phyloP scores from a whole-genome alignment of 2,329 filamentous ascomycete genomes.

The Decorospora gaudefroyi region DNA sequence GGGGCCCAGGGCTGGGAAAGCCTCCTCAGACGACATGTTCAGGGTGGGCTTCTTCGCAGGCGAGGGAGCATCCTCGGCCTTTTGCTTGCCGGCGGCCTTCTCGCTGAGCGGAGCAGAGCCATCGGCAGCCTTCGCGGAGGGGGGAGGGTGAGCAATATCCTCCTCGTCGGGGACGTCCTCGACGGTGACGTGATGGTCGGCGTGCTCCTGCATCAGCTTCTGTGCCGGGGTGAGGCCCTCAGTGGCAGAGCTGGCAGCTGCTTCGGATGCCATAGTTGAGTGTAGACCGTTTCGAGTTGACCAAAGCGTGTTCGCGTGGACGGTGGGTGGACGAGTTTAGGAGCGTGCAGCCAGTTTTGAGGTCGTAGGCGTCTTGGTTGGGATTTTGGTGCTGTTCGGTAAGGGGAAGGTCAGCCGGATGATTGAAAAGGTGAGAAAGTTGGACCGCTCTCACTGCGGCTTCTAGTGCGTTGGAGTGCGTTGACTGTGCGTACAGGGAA shows the following conservation, averaged over 20 bases:
- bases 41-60: slow-evolving; percentile 53
- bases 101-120: slow-evolving; percentile 55
- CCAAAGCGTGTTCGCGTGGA: slow-evolving; percentile 46
- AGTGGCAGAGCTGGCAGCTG: slow-evolving; percentile 39
- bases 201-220: slow-evolving; percentile 67
- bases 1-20: slow-evolving; percentile 88
- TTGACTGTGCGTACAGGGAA: slow-evolving; percentile 14
- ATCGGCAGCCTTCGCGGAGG: slow-evolving; percentile 48
- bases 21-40: slow-evolving; percentile 85
- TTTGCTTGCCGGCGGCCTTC: slow-evolving; percentile 72
- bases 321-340: slow-evolving; percentile 36
- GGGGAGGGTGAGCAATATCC: slow-evolving; percentile 62
- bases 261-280: slow-evolving; percentile 48
- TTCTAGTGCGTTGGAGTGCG: slow-evolving; percentile 5
- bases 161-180: slow-evolving; percentile 85
- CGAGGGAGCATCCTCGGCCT: slow-evolving; percentile 56
- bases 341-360: slow-evolving; percentile 38
- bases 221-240: slow-evolving; percentile 54
- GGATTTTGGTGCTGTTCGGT: background rate
- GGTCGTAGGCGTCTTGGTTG: background rate
- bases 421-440: background rate
- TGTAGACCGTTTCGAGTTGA: slow-evolving; percentile 46
- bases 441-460: background rate
- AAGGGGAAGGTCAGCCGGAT: slow-evolving; percentile 2
- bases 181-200: slow-evolving; percentile 67